These are phyloP conservation scores for Ambrosiella xylebori DNA, from an alignment of 2,329 filamentous ascomycete species.

Conservation along the genomic window DNA sequence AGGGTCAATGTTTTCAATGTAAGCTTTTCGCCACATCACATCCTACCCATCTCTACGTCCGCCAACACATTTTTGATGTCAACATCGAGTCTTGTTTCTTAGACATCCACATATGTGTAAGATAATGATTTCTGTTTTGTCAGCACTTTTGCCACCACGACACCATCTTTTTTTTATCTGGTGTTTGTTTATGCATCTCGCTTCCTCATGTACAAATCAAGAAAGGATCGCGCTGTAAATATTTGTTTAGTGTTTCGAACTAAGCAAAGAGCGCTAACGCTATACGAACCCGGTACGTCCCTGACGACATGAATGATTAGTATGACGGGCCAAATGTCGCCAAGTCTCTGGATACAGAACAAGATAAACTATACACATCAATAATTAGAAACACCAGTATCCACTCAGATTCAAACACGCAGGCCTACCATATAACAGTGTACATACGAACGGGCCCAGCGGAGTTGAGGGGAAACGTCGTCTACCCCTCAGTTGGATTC, in stretches of 20 bases:
- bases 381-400: not conserved
- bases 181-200: too few species aligned
- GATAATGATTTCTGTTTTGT: too few species aligned
- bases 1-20: not conserved
- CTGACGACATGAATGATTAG: too few species aligned
- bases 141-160: not conserved
- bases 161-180: too few species aligned
- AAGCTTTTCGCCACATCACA: not conserved
- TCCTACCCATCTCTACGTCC: not conserved
- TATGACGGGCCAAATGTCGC: not conserved
- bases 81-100: not conserved
- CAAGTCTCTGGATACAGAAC: not conserved
- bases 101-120: too few species aligned
- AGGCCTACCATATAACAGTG: not conserved
- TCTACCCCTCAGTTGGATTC: not conserved
- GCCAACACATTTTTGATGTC: not conserved
- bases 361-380: not conserved
- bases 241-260: too few species aligned
- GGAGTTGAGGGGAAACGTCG: not conserved
- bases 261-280: too few species aligned
- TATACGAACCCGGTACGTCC: too few species aligned
- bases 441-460: too few species aligned
- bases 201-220: too few species aligned
- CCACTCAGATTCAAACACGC: not conserved
- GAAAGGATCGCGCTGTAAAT: too few species aligned